Evolutionary conservation across 257 asterid genomes (phyloP), one percentile per base, ranked within the genome.

Genomic region (Salvia miltiorrhiza): DNA sequence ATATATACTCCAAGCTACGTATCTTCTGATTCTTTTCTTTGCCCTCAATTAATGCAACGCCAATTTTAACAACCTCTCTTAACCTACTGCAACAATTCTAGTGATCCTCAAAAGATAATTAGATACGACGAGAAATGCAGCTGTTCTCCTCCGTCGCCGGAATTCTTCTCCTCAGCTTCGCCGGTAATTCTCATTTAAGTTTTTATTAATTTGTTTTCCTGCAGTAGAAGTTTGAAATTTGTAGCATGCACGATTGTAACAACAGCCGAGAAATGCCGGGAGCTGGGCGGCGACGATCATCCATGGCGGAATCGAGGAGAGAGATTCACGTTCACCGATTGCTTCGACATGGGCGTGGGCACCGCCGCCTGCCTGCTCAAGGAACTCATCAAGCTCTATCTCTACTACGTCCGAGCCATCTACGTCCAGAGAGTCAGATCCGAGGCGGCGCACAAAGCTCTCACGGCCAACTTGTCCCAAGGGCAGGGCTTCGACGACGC

Each of bases 311-410:
- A 77, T 23, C 64, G 61, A 63, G 71, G 63, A 37, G 87, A 86
- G 67, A 76, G 89, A 44, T 86, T 86, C 66, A 70, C 80, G 9
- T 81, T 83, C 80, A 65, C 71, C 33, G 43, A 81, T 55, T 83
- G 87, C 78, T 83, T 86, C 14, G 92, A 86, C 69, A 76, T 78
- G 87, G 49, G 82, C 28, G 67, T 76, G n/a, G 92, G 89, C 49
- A 83, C 86, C 59, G 28, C 73, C 2, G 86, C 81, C 5, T 86
- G 92, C 70, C 4, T 81, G 24, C 30, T 80, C 56, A 86, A 86
- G 70, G 87, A 83, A 20, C 3, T 74, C 6, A 76, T 81, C 12
- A 83, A 79, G 76, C 39, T 83, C 30, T 81, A 76, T 32, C 67
- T 81, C 70, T 71, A 76, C 84, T 81, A 81, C 79, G 37, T 80